A percentile compares a stretch with the other conserved stretches of the same genome.
Conservation (phyloP, 1,284 basidiomycete genomes). For the Tilletia caries region DNA sequence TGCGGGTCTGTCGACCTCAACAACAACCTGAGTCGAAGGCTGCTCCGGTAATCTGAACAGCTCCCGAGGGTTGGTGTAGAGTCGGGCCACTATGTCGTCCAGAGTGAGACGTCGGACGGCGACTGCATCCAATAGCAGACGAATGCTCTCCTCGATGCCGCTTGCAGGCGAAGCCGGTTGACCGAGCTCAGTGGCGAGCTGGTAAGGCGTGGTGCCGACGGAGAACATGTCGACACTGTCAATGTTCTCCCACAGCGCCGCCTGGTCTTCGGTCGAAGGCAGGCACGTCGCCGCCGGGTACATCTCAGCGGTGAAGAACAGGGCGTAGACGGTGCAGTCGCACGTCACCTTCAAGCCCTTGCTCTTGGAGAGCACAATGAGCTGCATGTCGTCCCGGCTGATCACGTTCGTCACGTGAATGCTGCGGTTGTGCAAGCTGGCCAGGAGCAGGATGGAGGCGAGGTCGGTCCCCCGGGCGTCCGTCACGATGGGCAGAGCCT, state of each 20-base stretch:
- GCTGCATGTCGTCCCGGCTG: conserved; percentile 77
- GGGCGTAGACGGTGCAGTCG: conserved; percentile 85
- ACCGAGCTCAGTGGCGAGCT: conserved; percentile 68
- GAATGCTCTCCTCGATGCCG: conserved; percentile 83
- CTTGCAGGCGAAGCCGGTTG: conserved; percentile 68
- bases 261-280: conserved; percentile 75
- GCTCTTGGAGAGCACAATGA: conserved; percentile 91
- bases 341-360: conserved; percentile 93
- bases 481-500: conserved; percentile 86
- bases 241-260: conserved; percentile 80
- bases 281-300: conserved; percentile 62
- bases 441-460: conserved; percentile 86
- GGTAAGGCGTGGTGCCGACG: conserved; percentile 77
- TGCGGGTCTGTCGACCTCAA: conserved; percentile 81
- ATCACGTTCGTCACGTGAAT: conserved; percentile 94
- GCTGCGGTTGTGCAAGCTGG: conserved; percentile 82
- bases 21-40: conserved; percentile 67
- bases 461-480: conserved; percentile 88
- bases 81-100: conserved; percentile 72
- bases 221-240: conserved; percentile 87
- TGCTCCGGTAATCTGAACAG: conserved; percentile 90
- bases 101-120: conserved; percentile 74
- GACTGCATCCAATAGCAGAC: conserved; percentile 82
- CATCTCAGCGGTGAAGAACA: conserved; percentile 81
- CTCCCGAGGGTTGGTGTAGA: conserved; percentile 85